Base-by-base conservation (phyloP, 371 early-diverging fungal species). In the Syncephalis fuscata region DNA sequence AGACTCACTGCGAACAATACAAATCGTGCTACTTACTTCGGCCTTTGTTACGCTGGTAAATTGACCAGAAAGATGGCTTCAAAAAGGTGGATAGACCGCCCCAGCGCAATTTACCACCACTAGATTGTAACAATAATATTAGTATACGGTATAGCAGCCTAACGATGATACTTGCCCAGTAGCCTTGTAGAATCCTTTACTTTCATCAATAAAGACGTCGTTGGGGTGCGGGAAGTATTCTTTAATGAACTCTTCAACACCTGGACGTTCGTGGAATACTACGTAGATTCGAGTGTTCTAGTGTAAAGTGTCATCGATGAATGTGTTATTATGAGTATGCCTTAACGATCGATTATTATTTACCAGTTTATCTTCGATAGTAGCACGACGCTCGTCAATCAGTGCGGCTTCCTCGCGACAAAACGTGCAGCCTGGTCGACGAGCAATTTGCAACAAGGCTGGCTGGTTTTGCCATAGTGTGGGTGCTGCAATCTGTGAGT, bases 81-180 rank as follows among this genome's bases (percentile, higher is more conserved):
- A 41, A 41, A 19, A 41, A 41, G 21, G 19, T 41, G n/a, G 8
- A 8, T 15, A 16, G 15, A 21, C 21, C 21, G 15, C 19, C 41
- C 41, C 41, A 41, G n/a, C 41, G 16, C 15, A 41, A 41, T 41
- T 41, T 41, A 21, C 41, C 41, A 41, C 41, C 41, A n/a, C 41
- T 41, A n/a, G 38, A 37, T 10, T 10, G 9, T 37, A 37, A n/a
- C 38, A n/a, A 37, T 9, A n/a, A 37, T 37, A 37, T 10, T 37
- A 37, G 38, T 10, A 37, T 10, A 9, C 38, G n/a, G 9, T 10
- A n/a, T 37, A 37, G 38, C 9, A n/a, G 9, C 38, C 9, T 10
- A 37, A 37, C 38, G 9, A 37, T 37, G 10, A n/a, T 41, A 41
- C 32, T 41, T 41, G 15, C 41, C 41, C 41, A 8, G 21, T 16